Base-by-base conservation (phyloP, 129 eudicot species). In the Deinandra increscens region DNA sequence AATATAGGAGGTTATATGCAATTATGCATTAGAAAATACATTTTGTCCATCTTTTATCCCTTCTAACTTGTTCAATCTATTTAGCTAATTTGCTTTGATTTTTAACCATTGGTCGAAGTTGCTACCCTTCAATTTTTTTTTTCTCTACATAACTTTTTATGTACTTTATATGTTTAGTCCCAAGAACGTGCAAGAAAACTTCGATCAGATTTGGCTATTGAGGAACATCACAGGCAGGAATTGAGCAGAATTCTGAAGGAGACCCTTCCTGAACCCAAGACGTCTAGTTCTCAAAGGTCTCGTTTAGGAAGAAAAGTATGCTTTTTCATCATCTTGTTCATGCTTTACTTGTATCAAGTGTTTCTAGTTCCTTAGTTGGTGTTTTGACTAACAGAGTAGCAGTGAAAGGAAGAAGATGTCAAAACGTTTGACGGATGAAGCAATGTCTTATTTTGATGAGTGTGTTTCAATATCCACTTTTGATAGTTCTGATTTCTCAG, bases 401-500 rank as follows among this genome's bases (percentile, higher is more conserved):
- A 89, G 76, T 71, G 99, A 93, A 60, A 79, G 97, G 71, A 93
- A 80, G 70, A 82, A 76, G 61, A 93, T 93, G 85, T 89, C 97
- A 69, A 89, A 77, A 18, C 88, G 88, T 63, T 91, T 93, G 75
- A 91, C 86, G 11, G 95, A 89, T 80, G 97, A 93, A 81, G 99
- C 99, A 48, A 59, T 93, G 88, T 83, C 99, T 14, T 93, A 89
- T 79, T 93, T 93, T 80, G 97, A 93, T 69, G 99, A 93, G 58
- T 89, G 99, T 63, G 99, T 93, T 75, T 89, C 97, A 37, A 80
- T 93, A 80, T 93, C 99, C 69, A 89, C 99, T 9, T 93, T 89
- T 15, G 99, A 93, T 76, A 88, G 96, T 79, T 93, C 99, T 31
- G 99, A 93, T 80, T 87, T 93, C 84, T 93, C 99, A 56, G 96